Evolutionary conservation across 805 yeast species (phyloP).

Genomic region (Candida golubevii): DNA sequence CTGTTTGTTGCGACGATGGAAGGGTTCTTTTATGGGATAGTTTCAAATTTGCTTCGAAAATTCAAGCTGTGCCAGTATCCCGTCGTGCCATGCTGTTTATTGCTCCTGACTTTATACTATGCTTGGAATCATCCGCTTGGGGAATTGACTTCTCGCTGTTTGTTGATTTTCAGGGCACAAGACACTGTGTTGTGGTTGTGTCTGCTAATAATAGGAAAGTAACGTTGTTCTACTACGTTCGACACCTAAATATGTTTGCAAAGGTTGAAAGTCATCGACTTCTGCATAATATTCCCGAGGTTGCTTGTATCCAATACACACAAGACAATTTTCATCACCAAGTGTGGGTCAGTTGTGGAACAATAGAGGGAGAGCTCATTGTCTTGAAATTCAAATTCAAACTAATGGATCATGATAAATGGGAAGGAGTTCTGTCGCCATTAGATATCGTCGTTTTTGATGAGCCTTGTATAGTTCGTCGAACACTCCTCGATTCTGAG

Average conservation of each 20-base stretch:
- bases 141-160: constrained; percentile 47
- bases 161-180: constrained; percentile 12
- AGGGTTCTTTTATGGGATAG: constrained; percentile 36
- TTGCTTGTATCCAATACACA: constrained; percentile 32
- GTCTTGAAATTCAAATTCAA: constrained; percentile 33
- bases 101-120: constrained; percentile 15
- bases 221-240: constrained; percentile 35
- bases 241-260: constrained; percentile 22
- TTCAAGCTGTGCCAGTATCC: background rate
- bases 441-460: constrained; percentile 16
- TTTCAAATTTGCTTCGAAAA: constrained; percentile 21
- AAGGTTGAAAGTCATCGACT: constrained; percentile 39
- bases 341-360: constrained; percentile 33
- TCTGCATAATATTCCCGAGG: constrained; percentile 53
- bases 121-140: constrained; percentile 52
- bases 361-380: constrained; percentile 46
- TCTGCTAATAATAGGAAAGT: constrained; percentile 54
- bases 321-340: constrained; percentile 19
- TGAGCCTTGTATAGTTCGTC: constrained; percentile 25
- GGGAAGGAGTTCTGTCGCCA: too few relatives aligned
- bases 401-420: constrained; percentile 1
- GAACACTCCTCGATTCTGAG: constrained; percentile 23
- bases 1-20: constrained; percentile 55
- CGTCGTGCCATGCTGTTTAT: too few relatives aligned
- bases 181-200: constrained; percentile 37